Percentiles rank a stretch among this genome's conserved stretches.
Conservation (phyloP, 441 rosid genomes). For the Macaranga tanarius region DNA sequence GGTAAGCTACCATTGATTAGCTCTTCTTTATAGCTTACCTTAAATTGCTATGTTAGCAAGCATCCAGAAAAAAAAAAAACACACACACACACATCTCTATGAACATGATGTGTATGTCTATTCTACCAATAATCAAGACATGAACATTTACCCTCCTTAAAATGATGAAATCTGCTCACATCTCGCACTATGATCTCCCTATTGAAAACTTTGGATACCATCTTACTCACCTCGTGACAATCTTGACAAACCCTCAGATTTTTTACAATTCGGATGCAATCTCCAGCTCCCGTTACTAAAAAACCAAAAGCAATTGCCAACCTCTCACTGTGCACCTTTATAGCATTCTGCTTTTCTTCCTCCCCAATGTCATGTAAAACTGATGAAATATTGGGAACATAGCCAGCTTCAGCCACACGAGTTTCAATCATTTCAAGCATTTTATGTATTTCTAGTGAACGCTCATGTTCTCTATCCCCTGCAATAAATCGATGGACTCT, state of each 20-base stretch:
- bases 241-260: constrained; percentile 34
- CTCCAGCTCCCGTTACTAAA: constrained; percentile 18
- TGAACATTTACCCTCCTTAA: constrained; percentile 31
- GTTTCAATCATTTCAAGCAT: constrained; percentile 33
- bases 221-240: constrained; percentile 36
- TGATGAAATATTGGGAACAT: constrained; percentile 25
- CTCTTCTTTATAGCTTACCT: too few species aligned
- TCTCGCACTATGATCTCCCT: constrained; percentile 34
- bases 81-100: too few species aligned
- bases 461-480: constrained; percentile 28
- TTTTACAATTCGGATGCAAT: constrained; percentile 31
- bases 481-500: constrained; percentile 29
- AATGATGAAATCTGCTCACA: constrained; percentile 38
- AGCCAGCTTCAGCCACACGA: constrained; percentile 31
- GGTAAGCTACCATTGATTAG: too few species aligned
- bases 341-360: constrained; percentile 35
- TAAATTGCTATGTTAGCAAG: too few species aligned
- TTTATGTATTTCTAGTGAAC: constrained; percentile 21
- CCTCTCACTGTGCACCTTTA: constrained; percentile 36
- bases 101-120: too few species aligned
- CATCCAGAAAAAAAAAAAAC: too few species aligned
- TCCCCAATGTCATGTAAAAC: constrained; percentile 37
- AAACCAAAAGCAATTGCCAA: constrained; percentile 36
- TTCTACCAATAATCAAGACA: constrained; percentile 24
- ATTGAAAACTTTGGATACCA: constrained; percentile 25